These are phyloP conservation scores for Pinus albicaulis DNA, from an alignment of 75 land plant genomes.

Conservation along the genomic window DNA sequence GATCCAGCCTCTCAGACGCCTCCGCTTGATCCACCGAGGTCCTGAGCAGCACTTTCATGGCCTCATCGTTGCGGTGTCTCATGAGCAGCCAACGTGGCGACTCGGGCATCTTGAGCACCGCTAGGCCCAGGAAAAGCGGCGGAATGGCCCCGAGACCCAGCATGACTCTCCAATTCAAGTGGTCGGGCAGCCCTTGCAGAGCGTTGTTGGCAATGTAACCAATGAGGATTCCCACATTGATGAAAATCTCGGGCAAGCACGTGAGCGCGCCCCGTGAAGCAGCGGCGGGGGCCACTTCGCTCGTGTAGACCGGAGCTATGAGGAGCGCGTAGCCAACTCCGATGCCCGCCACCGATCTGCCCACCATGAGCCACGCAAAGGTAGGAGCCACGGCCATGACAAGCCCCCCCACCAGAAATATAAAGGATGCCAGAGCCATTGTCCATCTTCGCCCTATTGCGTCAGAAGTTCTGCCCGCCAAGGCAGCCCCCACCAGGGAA, in stretches of 20 bases:
- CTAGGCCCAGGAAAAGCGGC: conserved; percentile 39
- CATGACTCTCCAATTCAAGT: conserved; percentile 76
- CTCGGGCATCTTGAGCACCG: conserved; percentile 79
- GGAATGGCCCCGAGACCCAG: conserved; percentile 73
- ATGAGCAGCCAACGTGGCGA: conserved; percentile 94
- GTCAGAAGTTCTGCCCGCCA: conserved; percentile 81
- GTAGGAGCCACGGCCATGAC: conserved; percentile 70
- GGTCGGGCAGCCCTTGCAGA: conserved; percentile 41
- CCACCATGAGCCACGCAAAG: conserved; percentile 59
- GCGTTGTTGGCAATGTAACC: conserved; percentile 73
- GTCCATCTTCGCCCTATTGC: conserved; percentile 79
- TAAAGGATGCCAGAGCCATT: conserved; percentile 63
- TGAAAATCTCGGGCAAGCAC: conserved; percentile 81
- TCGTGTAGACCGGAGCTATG: conserved; percentile 86
- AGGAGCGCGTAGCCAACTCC: conserved; percentile 88
- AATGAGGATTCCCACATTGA: conserved; percentile 69
- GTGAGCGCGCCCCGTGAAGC: conserved; percentile 63
- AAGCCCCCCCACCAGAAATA: conserved; percentile 69
- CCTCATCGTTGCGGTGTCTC: conserved; percentile 48
- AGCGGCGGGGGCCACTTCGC: conserved; percentile 76
- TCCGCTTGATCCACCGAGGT: conserved; percentile 30
- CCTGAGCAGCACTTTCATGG: conserved; percentile 39
- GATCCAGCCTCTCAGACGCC: conserved; percentile 26
- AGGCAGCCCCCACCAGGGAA: conserved; percentile 62
- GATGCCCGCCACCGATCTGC: conserved; percentile 67